Evolutionary conservation across 345 rosid species (phyloP), one percentile per base, ranked within the genome.

Genomic region (Hypericum perforatum): DNA sequence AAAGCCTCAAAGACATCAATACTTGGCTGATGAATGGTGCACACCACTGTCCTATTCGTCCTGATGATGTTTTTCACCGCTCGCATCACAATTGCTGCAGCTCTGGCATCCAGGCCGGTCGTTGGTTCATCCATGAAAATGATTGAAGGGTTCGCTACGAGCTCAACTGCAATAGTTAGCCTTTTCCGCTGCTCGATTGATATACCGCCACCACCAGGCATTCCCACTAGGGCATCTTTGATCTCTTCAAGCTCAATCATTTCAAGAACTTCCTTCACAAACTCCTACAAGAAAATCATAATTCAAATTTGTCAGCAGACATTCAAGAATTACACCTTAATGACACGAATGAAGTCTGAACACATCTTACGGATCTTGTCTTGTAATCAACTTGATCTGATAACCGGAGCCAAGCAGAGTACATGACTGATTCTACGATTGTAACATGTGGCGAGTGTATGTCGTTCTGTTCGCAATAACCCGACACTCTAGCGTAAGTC

Each of bases 41-140:
- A 74, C 8, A 72, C 82, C 10, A 76, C 68, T 12, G 82, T 80
- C 65, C 85, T 59, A 0, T 61, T 60, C 8, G 82, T 74, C 16
- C 43, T 37, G 16, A 68, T 78, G 7, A 73, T 72, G 49, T 77
- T 80, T 71, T 76, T 77, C 59, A 75, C 81, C 0, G 63, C 78
- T 55, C 77, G 74, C 82, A 77, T 75, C 61, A 77, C 81, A 57
- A 81, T 77, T 46, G 86, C 86, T 7, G 79, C 82, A 39, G 82
- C 86, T 61, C 86, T 73, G 43, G 86, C 86, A 68, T 81, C 79
- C n/a, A 81, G 66, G 52, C 82, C 82, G 0, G 81, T 65, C 16
- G 82, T 77, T 8, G 86, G 82, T 57, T 81, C 86, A 43, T 77
- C 82, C 86, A 81, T 75, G 74, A 81, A 81, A 47, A 81, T 70